Evolutionary conservation across 1,284 basidiomycete genomes (phyloP).

Genomic region (Ceratobasidium sp.): DNA sequence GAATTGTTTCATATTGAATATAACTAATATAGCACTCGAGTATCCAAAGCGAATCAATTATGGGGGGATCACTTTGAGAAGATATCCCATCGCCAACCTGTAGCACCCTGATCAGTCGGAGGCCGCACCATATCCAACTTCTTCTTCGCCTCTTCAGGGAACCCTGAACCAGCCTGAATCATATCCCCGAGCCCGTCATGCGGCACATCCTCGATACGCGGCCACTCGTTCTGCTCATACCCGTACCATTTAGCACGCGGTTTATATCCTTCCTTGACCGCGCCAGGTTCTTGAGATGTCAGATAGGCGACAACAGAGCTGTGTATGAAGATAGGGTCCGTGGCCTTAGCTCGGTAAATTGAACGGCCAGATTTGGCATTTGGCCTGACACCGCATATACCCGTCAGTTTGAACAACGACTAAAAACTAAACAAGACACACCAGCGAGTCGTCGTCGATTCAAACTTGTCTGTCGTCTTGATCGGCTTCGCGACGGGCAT

Average conservation of each 20-base stretch:
- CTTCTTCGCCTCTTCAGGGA: neutral
- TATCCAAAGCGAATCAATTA: too few species aligned
- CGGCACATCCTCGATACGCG: slow-evolving; percentile 21
- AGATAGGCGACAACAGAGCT: slow-evolving; percentile 26
- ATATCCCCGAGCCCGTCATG: neutral
- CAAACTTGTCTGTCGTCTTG: neutral
- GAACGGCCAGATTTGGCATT: slow-evolving; percentile 19
- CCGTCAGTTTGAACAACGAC: neutral
- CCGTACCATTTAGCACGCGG: slow-evolving; percentile 35
- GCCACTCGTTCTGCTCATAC: neutral
- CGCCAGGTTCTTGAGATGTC: neutral
- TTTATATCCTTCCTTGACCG: neutral
- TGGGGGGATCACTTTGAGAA: slow-evolving; percentile 4
- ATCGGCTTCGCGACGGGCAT: slow-evolving; percentile 1
- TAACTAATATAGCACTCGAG: too few species aligned
- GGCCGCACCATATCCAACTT: slow-evolving; percentile 10
- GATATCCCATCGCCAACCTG: neutral
- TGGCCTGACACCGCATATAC: neutral
- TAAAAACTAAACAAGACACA: neutral
- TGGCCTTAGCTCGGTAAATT: neutral
- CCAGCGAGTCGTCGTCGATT: slow-evolving; percentile 8
- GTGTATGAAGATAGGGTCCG: slow-evolving; percentile 31
- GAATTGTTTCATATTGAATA: too few species aligned
- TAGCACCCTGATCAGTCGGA: neutral
- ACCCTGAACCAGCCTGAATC: neutral